Conservation (phyloP, 805 yeast species). For the Suhomyces canberraensis region DNA sequence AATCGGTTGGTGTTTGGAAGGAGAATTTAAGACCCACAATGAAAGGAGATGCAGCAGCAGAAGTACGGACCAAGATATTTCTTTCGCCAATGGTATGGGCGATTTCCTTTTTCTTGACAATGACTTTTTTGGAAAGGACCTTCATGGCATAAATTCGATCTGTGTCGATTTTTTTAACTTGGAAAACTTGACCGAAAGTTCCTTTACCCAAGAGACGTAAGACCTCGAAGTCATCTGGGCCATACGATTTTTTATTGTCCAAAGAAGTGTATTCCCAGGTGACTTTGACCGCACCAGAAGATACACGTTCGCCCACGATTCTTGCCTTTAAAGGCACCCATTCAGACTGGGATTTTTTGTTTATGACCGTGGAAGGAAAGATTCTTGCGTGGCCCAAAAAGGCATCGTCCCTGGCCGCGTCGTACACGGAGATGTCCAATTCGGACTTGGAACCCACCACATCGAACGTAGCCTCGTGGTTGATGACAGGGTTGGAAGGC, state of each 20-base stretch:
- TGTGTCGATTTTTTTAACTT: conserved; percentile 88
- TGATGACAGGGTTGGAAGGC: conserved; percentile 61
- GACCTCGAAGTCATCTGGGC: conserved; percentile 93
- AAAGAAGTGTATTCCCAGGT: conserved; percentile 65
- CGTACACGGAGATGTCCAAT: conserved; percentile 88
- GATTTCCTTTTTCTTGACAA: conserved; percentile 94
- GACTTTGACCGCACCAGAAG: conserved; percentile 73
- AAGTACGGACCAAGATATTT: conserved; percentile 88
- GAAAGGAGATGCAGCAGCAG: conserved; percentile 84
- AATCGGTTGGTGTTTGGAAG: conserved; percentile 90
- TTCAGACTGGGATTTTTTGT: conserved; percentile 47
- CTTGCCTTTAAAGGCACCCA: conserved; percentile 80
- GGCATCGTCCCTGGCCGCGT: conserved; percentile 73
- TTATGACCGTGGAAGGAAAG: conserved; percentile 51
- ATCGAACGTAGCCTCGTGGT: conserved; percentile 89
- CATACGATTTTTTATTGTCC: conserved; percentile 72
- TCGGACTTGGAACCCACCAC: conserved; percentile 82
- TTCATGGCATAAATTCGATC: conserved; percentile 96
- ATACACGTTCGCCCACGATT: conserved; percentile 67
- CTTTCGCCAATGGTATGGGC: conserved; percentile 98
- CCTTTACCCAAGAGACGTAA: conserved; percentile 91
- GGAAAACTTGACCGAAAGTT: conserved; percentile 96
- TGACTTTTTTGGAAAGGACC: conserved; percentile 88
- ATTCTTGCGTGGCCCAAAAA: conserved; percentile 84
- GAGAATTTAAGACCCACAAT: conserved; percentile 95